Conservation (phyloP, 2,329 filamentous ascomycete genomes). For the Aspergillus pseudotamarii region DNA sequence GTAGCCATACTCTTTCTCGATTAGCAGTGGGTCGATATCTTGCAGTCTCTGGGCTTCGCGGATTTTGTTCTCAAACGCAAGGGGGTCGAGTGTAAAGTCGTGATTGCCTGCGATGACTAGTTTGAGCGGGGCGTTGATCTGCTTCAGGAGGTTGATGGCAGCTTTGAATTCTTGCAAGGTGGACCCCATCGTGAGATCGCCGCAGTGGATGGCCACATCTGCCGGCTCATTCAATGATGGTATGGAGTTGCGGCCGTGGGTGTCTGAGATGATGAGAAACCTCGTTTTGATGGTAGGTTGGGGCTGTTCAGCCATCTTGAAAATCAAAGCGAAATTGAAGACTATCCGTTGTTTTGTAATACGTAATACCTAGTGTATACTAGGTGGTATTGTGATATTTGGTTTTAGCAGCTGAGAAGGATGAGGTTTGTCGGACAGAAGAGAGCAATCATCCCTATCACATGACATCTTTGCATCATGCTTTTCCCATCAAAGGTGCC, state of each 20-base stretch:
- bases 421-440: background rate
- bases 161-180: slow-evolving; percentile 44
- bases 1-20: slow-evolving; percentile 44
- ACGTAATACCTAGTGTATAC: background rate
- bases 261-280: slow-evolving; percentile 53
- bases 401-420: background rate
- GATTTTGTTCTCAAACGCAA: slow-evolving; percentile 40
- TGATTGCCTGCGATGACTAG: slow-evolving; percentile 61
- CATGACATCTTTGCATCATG: background rate
- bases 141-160: slow-evolving; percentile 48
- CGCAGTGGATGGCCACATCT: slow-evolving; percentile 58
- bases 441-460: no score
- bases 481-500: background rate
- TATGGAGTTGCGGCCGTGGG: slow-evolving; percentile 38
- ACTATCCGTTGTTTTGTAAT: background rate
- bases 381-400: background rate
- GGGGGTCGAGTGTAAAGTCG: slow-evolving; percentile 49
- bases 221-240: slow-evolving; percentile 32
- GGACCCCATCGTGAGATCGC: slow-evolving; percentile 53
- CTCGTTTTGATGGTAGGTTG: slow-evolving; percentile 40
- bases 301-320: background rate
- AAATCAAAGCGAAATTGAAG: background rate
- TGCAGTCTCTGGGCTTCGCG: slow-evolving; percentile 28
- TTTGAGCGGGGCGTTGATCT: slow-evolving; percentile 54
- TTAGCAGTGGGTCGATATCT: slow-evolving; percentile 24